Evolutionary conservation across 345 rosid genomes (phyloP).

Genomic region (Turnera subulata): DNA sequence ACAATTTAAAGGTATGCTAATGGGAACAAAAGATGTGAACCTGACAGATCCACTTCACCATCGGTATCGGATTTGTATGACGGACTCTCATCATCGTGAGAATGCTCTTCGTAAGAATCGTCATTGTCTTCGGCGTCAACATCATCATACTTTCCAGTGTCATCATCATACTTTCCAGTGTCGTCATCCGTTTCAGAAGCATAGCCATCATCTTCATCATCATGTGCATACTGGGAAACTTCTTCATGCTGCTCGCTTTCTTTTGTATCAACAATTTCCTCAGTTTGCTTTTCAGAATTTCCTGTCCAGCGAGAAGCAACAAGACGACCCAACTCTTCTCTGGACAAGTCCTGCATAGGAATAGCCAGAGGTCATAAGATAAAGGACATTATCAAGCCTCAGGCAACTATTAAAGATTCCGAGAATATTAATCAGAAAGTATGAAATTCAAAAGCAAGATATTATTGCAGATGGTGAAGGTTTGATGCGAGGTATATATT

Average conservation of each 20-base stretch:
- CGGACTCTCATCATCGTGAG: conserved; percentile 43
- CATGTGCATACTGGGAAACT: conserved; percentile 30
- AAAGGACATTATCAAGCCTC: conserved; percentile 11
- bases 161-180: conserved; percentile 29
- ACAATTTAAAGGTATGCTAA: no score
- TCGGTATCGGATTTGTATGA: conserved; percentile 47
- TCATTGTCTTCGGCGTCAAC: conserved; percentile 46
- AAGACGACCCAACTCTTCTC: conserved; percentile 88
- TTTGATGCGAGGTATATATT: no score
- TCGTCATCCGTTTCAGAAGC: conserved; percentile 70
- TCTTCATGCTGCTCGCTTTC: conserved; percentile 44
- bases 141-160: conserved; percentile 40
- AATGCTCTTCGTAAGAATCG: conserved; percentile 47
- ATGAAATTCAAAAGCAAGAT: neutral
- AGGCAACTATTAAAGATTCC: conserved; percentile 3
- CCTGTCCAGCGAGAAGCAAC: conserved; percentile 99
- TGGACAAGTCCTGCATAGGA: conserved; percentile 65
- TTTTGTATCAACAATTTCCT: conserved; percentile 25
- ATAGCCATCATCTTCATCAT: conserved; percentile 59
- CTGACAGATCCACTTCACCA: conserved; percentile 52
- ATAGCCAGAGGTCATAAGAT: conserved; percentile 7
- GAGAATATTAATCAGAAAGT: neutral
- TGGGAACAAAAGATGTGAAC: conserved; percentile 26
- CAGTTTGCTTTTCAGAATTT: conserved; percentile 43
- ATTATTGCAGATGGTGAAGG: neutral